A percentile compares a stretch with the other conserved stretches of the same genome.
These are phyloP conservation scores for Rhodocollybia butyracea DNA, from an alignment of 768 basidiomycete species.

Conservation along the genomic window DNA sequence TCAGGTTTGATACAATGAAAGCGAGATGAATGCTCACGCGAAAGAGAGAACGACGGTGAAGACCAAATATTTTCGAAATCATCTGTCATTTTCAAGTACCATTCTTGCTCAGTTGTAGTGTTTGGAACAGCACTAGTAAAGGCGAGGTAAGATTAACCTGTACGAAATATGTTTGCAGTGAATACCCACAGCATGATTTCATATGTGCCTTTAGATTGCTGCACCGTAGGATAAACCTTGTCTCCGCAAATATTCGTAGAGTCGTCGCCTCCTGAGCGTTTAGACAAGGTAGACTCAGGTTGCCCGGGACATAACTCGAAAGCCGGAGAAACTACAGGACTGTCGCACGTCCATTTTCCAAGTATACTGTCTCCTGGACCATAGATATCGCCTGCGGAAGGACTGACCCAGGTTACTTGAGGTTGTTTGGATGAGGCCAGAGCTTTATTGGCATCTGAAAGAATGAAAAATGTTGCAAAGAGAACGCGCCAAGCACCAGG, in stretches of 20 bases:
- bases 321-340: conserved; percentile 4
- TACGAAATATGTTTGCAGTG: background rate
- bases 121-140: conserved; percentile 19
- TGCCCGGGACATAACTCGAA: conserved; percentile 3
- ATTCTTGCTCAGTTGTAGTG: conserved; percentile 8
- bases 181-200: conserved; percentile 5
- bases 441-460: background rate
- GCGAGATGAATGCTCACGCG: conserved; percentile 16
- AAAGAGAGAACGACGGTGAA: conserved; percentile 24
- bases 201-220: conserved; percentile 2
- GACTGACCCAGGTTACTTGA: conserved; percentile 6
- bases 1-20: background rate
- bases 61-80: conserved; percentile 18
- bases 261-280: background rate
- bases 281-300: conserved; percentile 2
- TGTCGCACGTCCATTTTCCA: conserved; percentile 4
- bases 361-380: conserved; percentile 3
- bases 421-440: background rate
- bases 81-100: conserved; percentile 21
- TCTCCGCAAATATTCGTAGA: background rate
- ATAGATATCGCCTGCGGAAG: conserved; percentile 3
- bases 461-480: background rate
- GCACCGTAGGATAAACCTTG: conserved; percentile 8
- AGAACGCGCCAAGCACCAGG: conserved; percentile 2
- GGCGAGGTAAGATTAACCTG: background rate